Base-by-base conservation (phyloP, 345 rosid genomes). In the Xanthoceras sorbifolium region DNA sequence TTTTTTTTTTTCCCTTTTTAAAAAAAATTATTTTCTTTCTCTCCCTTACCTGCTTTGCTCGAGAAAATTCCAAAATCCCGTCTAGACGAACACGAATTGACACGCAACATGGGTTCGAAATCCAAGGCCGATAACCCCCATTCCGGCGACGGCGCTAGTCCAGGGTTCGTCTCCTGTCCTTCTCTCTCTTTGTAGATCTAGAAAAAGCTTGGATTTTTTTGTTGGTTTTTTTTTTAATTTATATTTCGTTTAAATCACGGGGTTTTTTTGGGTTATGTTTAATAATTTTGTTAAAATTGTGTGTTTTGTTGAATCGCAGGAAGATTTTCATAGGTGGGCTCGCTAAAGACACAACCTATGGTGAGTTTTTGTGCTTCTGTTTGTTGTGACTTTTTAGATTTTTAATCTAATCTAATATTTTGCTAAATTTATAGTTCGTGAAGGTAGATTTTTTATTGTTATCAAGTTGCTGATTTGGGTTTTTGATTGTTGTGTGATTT, bases 291-390 rank as follows among this genome's bases (percentile, higher is more conserved):
- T 23, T 44, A 3, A 18, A 4, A 15, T 28, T 38, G 4, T 50
- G 26, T 6, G 76, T 60, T 75, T 72, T 46, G 68, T n/a, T 55
- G 40, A n/a, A 3, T 66, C 25, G 80, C 85, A 88, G 97, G 82
- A 94, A 94, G 76, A 92, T 94, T 72, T 94, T 94, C 60, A 89
- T 92, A 8, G 98, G 98, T 75, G 97, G 98, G 57, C 87, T 94
- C 61, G 92, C 94, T 15, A 92, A 90, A 62, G 97, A 91, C 71
- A 87, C 95, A 50, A 88, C 90, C 14, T 76, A 83, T 42, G 88
- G 97, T 89, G 83, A 76, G 82, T 72, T 68, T 46, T 67, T 42
- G 15, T 42, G 6, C 36, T 29, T 69, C 25, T 17, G 1, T 32
- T 60, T 59, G 26, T 25, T 68, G 20, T 29, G 8, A 10, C 6